These are phyloP conservation scores for Mycena kentingensis DNA, from an alignment of 768 basidiomycete species.

Conservation along the genomic window DNA sequence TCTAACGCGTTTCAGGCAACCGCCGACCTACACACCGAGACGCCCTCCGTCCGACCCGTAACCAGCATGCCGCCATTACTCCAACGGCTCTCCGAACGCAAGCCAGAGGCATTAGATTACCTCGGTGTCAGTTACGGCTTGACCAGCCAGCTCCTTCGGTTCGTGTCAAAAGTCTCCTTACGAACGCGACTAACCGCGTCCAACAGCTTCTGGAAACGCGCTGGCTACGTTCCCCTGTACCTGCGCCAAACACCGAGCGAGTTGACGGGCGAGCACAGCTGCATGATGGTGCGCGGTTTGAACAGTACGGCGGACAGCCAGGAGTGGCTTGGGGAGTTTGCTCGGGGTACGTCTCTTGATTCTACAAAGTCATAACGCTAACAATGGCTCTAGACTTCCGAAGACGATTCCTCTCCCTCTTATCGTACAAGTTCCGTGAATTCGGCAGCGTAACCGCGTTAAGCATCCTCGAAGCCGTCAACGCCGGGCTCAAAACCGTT, in stretches of 20 bases:
- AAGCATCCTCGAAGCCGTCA: slow-evolving; percentile 86
- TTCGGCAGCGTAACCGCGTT: slow-evolving; percentile 87
- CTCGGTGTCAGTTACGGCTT: slow-evolving; percentile 96
- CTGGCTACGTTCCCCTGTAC: slow-evolving; percentile 89
- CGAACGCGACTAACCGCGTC: background rate
- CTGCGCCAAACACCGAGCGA: slow-evolving; percentile 92
- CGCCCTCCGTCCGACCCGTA: slow-evolving; percentile 68
- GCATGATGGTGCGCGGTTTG: slow-evolving; percentile 90
- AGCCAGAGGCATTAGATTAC: slow-evolving; percentile 90
- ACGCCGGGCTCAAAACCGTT: slow-evolving; percentile 54
- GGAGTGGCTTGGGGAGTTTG: slow-evolving; percentile 88
- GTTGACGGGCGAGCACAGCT: slow-evolving; percentile 94
- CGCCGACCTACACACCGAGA: slow-evolving; percentile 71
- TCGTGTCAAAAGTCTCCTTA: slow-evolving; percentile 1
- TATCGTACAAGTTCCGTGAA: slow-evolving; percentile 94
- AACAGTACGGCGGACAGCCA: slow-evolving; percentile 64
- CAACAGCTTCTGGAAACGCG: slow-evolving; percentile 90
- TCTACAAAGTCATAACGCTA: background rate
- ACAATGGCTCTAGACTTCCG: background rate
- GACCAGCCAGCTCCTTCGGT: slow-evolving; percentile 82
- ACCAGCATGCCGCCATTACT: slow-evolving; percentile 89
- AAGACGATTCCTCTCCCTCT: slow-evolving; percentile 67
- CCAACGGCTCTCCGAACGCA: slow-evolving; percentile 85
- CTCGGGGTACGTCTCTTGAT: slow-evolving; percentile 56
- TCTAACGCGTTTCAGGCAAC: slow-evolving; percentile 26